Percentiles rank a stretch among this genome's conserved stretches.
phyloP scores from a whole-genome alignment of 1,139 yeast species.

The Lodderomyces metapsilosis region DNA sequence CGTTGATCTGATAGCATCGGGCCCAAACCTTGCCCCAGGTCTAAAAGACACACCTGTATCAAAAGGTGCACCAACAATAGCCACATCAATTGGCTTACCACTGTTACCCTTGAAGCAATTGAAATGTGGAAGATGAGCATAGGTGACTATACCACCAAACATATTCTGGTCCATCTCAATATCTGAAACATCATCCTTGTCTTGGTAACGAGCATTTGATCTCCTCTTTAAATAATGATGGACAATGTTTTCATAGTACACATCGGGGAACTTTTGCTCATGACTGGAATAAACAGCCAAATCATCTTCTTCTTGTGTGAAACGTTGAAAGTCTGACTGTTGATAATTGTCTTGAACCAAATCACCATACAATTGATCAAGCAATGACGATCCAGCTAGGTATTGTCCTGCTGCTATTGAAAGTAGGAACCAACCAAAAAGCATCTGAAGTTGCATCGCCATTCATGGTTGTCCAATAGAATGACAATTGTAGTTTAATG shows the following conservation, averaged over 20 bases:
- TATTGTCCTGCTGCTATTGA: background rate
- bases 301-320: conserved; percentile 1
- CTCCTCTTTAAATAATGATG: conserved; percentile 19
- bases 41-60: conserved; percentile 50
- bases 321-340: background rate
- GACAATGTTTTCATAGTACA: conserved; percentile 8
- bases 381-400: conserved; percentile 6
- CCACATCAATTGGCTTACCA: conserved; percentile 34
- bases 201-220: conserved; percentile 29
- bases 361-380: conserved; percentile 16
- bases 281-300: conserved; percentile 3
- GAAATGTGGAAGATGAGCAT: conserved; percentile 40
- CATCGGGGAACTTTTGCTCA: conserved; percentile 6
- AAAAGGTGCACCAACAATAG: conserved; percentile 53
- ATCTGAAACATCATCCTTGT: conserved; percentile 38
- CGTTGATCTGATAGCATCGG: conserved; percentile 43
- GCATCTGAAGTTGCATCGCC: background rate
- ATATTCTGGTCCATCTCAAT: conserved; percentile 20
- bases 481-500: too few relatives aligned
- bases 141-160: conserved; percentile 48
- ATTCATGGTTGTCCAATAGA: background rate
- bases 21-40: conserved; percentile 54
- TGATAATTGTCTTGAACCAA: conserved; percentile 9
- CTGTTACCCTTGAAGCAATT: conserved; percentile 33
- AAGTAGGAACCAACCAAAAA: conserved; percentile 1